Evolutionary conservation across 805 yeast genomes (phyloP).

Genomic region (Cyberlindnera samutprakarnensis): DNA sequence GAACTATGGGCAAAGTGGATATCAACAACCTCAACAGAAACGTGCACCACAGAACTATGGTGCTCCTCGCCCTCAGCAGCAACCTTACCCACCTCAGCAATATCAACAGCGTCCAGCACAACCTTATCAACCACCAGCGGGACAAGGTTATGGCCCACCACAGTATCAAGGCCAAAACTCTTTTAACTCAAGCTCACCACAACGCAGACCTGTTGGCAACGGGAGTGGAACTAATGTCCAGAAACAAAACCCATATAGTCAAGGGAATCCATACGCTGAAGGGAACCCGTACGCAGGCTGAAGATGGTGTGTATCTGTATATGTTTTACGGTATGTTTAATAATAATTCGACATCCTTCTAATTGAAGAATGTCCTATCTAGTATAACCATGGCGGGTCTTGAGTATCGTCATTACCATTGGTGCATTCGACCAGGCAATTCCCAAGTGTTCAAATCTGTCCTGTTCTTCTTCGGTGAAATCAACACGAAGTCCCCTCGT

Average conservation of each 20-base stretch:
- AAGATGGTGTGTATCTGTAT: no score
- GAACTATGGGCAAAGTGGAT: slow-evolving; percentile 3
- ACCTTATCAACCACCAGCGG: slow-evolving; percentile 7
- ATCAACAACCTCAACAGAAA: slow-evolving; percentile 4
- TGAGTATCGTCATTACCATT: slow-evolving; percentile 1
- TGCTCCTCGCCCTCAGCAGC: slow-evolving; percentile 6
- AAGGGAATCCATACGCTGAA: slow-evolving; percentile 3
- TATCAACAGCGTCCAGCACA: slow-evolving; percentile 4
- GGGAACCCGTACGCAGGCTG: slow-evolving; percentile 13
- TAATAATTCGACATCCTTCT: no score
- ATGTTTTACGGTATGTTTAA: no score
- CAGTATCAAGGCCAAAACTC: not conserved
- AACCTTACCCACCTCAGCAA: slow-evolving; percentile 7
- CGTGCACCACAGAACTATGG: slow-evolving; percentile 2
- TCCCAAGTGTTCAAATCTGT: slow-evolving; percentile 4
- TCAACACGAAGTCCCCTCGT: slow-evolving; percentile 2
- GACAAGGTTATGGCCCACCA: slow-evolving; percentile 6
- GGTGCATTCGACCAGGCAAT: slow-evolving; percentile 3
- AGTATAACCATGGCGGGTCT: not conserved
- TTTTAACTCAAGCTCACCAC: slow-evolving; percentile 1
- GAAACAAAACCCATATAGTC: not conserved
- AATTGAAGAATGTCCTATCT: not conserved
- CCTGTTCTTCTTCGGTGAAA: slow-evolving; percentile 3
- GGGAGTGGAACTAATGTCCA: no score
- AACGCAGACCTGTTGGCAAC: slow-evolving; percentile 7